Evolutionary conservation across 1,139 yeast species (phyloP).

Genomic region (Scheffersomyces insectosa): DNA sequence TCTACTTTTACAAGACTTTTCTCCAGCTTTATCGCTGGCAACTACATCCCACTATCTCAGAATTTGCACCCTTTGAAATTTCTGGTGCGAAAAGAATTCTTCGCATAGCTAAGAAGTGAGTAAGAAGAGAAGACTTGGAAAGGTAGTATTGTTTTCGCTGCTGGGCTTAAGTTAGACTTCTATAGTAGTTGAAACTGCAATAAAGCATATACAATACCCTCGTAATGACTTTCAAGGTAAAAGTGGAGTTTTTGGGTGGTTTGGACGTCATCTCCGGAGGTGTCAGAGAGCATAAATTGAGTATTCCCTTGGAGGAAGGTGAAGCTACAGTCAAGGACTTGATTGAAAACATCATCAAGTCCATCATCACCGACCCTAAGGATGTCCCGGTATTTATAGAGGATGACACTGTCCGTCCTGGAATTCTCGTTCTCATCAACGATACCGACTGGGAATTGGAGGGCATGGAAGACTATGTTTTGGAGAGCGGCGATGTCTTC

Average conservation of each 20-base stretch:
- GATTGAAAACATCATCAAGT: slow-evolving; percentile 52
- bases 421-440: slow-evolving; percentile 85
- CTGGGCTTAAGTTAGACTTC: too few relatives aligned
- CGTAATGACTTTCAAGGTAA: slow-evolving; percentile 15
- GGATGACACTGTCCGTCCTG: slow-evolving; percentile 82
- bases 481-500: slow-evolving; percentile 75
- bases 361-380: slow-evolving; percentile 59
- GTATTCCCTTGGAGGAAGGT: slow-evolving; percentile 40
- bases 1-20: too few relatives aligned
- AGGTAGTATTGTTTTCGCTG: too few relatives aligned
- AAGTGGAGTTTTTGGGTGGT: slow-evolving; percentile 53
- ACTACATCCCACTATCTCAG: too few relatives aligned
- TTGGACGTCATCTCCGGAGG: slow-evolving; percentile 64
- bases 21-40: too few relatives aligned
- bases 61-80: too few relatives aligned
- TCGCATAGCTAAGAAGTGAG: too few relatives aligned
- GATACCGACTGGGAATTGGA: slow-evolving; percentile 98
- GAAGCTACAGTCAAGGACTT: slow-evolving; percentile 57
- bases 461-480: slow-evolving; percentile 77
- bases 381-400: slow-evolving; percentile 78
- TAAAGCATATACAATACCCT: too few relatives aligned
- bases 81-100: too few relatives aligned
- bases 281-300: slow-evolving; percentile 48
- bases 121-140: too few relatives aligned
- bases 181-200: too few relatives aligned